phyloP scores from a whole-genome alignment of 768 basidiomycete species.

The Tephrocybe sp. region DNA sequence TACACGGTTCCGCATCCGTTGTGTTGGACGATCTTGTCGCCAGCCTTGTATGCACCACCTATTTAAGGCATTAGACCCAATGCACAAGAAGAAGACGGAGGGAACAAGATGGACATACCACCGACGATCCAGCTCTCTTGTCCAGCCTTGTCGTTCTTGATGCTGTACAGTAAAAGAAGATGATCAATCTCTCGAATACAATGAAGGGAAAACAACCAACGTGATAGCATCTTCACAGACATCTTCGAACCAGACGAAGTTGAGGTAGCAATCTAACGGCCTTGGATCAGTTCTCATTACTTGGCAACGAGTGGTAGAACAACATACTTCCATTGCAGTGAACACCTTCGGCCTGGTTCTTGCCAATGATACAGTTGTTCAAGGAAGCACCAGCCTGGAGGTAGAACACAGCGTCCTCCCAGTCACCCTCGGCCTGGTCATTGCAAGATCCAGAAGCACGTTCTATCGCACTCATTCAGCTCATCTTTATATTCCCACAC shows the following conservation, averaged over 20 bases:
- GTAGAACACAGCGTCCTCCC: constrained; percentile 27
- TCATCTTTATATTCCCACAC: background rate
- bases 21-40: constrained; percentile 24
- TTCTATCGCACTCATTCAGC: background rate
- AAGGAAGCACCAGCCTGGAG: constrained; percentile 27
- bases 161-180: background rate
- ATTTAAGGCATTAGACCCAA: background rate
- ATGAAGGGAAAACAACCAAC: constrained; percentile 14
- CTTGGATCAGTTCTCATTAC: background rate
- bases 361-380: constrained; percentile 28
- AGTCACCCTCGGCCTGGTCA: constrained; percentile 26
- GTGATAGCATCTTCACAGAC: constrained; percentile 30
- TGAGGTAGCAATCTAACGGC: background rate
- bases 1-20: constrained; percentile 19
- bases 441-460: constrained; percentile 28
- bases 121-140: constrained; percentile 10
- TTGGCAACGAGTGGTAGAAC: background rate
- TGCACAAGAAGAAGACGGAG: background rate
- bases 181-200: background rate
- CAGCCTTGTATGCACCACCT: constrained; percentile 15
- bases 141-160: constrained; percentile 16
- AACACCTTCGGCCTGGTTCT: constrained; percentile 28
- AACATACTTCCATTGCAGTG: constrained; percentile 23
- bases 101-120: background rate
- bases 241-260: constrained; percentile 17